phyloP scores from a whole-genome alignment of 2,329 filamentous ascomycete species.

The Zymoseptoria crescenta region DNA sequence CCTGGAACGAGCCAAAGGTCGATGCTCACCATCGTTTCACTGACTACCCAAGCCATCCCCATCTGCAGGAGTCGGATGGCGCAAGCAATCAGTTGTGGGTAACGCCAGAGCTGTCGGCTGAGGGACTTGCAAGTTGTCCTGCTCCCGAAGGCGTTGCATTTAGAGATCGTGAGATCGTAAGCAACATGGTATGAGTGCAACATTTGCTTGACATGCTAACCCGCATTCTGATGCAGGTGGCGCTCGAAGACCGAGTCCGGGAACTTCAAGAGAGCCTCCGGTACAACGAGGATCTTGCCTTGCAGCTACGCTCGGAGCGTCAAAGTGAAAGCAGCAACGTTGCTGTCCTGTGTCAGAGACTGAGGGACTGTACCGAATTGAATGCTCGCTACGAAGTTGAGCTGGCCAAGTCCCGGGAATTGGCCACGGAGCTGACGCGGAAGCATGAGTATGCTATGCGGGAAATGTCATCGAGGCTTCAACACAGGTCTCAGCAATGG shows the following conservation, averaged over 20 bases:
- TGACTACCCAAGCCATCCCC: not conserved
- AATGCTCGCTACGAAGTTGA: not conserved
- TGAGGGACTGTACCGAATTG: not conserved
- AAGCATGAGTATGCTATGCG: not conserved
- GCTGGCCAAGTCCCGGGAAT: not conserved
- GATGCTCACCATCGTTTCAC: not conserved
- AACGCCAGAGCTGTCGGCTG: not conserved
- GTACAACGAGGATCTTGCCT: slow-evolving; percentile 9
- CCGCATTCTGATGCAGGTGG: not conserved
- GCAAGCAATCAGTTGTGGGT: not conserved
- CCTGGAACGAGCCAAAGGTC: not conserved
- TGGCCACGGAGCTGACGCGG: not conserved
- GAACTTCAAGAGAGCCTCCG: slow-evolving; percentile 9
- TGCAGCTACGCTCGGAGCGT: not conserved
- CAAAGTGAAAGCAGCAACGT: not conserved
- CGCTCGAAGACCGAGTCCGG: slow-evolving; percentile 16
- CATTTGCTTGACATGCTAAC: not conserved
- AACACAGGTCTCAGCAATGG: slow-evolving; percentile 8
- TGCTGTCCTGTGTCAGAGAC: not conserved
- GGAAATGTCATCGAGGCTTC: not conserved
- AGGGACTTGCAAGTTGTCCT: not conserved
- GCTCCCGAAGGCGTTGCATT: slow-evolving; percentile 19
- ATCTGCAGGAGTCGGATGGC: not conserved
- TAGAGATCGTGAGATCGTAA: slow-evolving; percentile 21
- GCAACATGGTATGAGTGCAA: not conserved